phyloP scores from a whole-genome alignment of 1,139 yeast species.

The Suhomyces anneliseae region DNA sequence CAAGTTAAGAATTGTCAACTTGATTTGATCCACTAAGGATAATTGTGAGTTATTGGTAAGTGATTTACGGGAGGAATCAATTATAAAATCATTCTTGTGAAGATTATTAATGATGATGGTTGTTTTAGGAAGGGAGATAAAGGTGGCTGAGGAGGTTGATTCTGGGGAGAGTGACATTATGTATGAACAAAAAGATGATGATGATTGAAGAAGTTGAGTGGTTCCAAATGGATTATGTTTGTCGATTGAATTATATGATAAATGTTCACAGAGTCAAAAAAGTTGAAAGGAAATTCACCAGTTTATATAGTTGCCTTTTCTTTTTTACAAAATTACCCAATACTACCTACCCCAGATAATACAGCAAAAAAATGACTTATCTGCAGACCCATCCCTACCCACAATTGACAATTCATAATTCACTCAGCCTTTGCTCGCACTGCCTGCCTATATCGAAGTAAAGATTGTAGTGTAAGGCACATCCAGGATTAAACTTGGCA shows the following conservation, averaged over 20 bases:
- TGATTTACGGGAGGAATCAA: slow-evolving; percentile 11
- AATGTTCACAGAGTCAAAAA: no score
- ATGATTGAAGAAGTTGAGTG: no score
- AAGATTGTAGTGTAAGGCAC: slow-evolving; percentile 36
- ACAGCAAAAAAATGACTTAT: background rate
- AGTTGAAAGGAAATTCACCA: background rate
- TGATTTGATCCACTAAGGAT: slow-evolving; percentile 39
- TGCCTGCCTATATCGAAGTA: slow-evolving; percentile 28
- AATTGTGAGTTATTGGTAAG: slow-evolving; percentile 13
- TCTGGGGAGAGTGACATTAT: slow-evolving; percentile 10
- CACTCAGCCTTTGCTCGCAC: slow-evolving; percentile 3
- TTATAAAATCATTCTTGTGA: slow-evolving; percentile 32
- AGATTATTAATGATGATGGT: slow-evolving; percentile 42
- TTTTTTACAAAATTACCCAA: no score
- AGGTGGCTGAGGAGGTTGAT: slow-evolving; percentile 1
- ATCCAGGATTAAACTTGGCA: slow-evolving; percentile 38
- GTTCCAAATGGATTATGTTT: no score
- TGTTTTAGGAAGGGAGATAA: slow-evolving; percentile 22
- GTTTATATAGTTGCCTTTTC: background rate
- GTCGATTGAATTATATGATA: no score
- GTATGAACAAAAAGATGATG: no score
- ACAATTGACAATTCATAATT: no score
- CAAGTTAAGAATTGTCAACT: slow-evolving; percentile 32
- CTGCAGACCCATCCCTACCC: no score
- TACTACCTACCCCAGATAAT: background rate